Percentiles rank a stretch among this genome's conserved stretches.
These are phyloP conservation scores for Trypanosomatidae sp. DNA, from an alignment of 208 protist species.

Conservation along the genomic window DNA sequence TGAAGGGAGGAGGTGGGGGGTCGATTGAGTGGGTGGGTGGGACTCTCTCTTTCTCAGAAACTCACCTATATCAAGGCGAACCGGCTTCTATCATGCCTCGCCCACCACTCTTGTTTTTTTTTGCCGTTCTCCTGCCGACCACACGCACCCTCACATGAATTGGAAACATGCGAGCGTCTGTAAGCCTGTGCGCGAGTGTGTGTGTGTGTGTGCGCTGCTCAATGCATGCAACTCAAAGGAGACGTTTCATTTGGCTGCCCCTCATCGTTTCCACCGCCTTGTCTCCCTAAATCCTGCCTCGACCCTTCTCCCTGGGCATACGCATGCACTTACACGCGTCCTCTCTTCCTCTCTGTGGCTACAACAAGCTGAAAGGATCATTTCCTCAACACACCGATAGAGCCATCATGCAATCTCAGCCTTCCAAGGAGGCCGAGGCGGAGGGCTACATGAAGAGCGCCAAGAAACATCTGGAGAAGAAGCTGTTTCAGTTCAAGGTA, in stretches of 20 bases:
- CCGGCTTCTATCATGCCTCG: neutral
- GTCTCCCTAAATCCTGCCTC: neutral
- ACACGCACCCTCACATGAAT: neutral
- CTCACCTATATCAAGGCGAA: neutral
- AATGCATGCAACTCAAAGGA: neutral
- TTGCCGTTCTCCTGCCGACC: neutral
- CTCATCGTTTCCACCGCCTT: neutral
- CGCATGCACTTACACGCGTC: neutral
- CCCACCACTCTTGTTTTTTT: neutral
- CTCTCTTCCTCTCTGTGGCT: neutral
- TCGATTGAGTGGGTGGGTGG: too few species aligned
- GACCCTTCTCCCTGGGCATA: neutral
- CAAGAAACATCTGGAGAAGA: slow-evolving; percentile 56
- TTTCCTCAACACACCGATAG: neutral
- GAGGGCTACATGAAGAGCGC: slow-evolving; percentile 52
- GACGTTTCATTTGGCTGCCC: neutral
- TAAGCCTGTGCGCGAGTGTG: neutral
- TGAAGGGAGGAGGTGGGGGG: too few species aligned
- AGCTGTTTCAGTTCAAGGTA: slow-evolving; percentile 48
- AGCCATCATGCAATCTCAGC: slow-evolving; percentile 17
- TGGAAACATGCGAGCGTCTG: neutral
- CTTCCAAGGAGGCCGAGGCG: slow-evolving; percentile 38
- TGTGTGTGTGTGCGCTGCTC: neutral
- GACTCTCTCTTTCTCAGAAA: neutral
- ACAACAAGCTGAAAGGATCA: neutral